Percentiles rank a stretch among this genome's conserved stretches.
Evolutionary conservation across 208 protist genomes (phyloP).

Genomic region (Leishmania braziliensis): DNA sequence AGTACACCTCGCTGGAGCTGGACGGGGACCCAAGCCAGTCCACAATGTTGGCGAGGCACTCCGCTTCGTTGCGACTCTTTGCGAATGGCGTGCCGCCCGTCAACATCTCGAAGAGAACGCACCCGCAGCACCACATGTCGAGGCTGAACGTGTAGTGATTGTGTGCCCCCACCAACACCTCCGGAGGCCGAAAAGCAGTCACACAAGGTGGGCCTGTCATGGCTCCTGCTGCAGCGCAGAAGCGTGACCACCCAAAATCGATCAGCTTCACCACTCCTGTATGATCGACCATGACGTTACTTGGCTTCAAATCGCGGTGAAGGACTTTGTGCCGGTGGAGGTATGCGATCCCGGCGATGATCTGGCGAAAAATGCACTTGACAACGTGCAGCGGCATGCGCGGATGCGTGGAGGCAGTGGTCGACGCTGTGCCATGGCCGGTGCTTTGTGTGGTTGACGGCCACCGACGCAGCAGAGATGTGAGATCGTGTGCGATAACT

Average conservation of each 20-base stretch:
- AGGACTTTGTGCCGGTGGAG: slow-evolving; percentile 79
- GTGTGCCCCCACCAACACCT: slow-evolving; percentile 64
- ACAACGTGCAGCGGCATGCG: slow-evolving; percentile 76
- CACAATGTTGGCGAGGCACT: slow-evolving; percentile 64
- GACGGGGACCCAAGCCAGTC: slow-evolving; percentile 82
- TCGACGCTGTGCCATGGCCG: not conserved
- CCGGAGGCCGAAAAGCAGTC: slow-evolving; percentile 73
- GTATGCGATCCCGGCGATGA: slow-evolving; percentile 79
- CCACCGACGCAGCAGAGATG: slow-evolving; percentile 64
- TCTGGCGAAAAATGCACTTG: slow-evolving; percentile 84
- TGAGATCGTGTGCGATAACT: slow-evolving; percentile 76
- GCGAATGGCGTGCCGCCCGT: slow-evolving; percentile 94
- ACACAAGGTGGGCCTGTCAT: slow-evolving; percentile 84
- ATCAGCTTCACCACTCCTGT: slow-evolving; percentile 80
- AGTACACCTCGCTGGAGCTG: slow-evolving; percentile 50
- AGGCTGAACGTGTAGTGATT: slow-evolving; percentile 92
- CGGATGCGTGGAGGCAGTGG: slow-evolving; percentile 4
- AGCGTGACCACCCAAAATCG: slow-evolving; percentile 89
- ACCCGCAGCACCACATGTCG: slow-evolving; percentile 96
- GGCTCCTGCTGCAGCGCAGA: slow-evolving; percentile 24
- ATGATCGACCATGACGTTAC: slow-evolving; percentile 87
- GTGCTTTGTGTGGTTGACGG: slow-evolving; percentile 19
- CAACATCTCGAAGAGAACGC: slow-evolving; percentile 98
- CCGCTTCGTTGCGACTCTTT: slow-evolving; percentile 50
- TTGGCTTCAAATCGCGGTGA: slow-evolving; percentile 90